Percentiles rank a stretch among this genome's conserved stretches.
These are phyloP conservation scores for Linum tenue DNA, from an alignment of 345 rosid genomes.

Conservation along the genomic window DNA sequence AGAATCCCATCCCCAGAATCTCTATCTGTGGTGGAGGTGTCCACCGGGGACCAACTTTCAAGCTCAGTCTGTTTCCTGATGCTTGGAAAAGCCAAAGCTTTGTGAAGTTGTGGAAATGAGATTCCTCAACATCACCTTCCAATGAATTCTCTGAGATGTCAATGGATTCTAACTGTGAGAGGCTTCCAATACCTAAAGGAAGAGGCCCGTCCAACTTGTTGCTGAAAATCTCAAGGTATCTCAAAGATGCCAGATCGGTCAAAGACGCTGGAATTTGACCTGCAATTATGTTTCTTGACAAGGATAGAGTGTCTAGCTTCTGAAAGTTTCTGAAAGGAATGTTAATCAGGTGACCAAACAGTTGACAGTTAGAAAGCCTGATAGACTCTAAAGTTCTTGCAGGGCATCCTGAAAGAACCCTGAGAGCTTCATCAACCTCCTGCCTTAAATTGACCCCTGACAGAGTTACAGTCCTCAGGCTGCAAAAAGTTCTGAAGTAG, in stretches of 20 bases:
- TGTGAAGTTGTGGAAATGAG: neutral
- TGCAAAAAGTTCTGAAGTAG: neutral
- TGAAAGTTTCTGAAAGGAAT: neutral
- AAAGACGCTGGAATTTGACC: neutral
- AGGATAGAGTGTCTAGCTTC: neutral
- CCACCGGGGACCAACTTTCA: constrained; percentile 2
- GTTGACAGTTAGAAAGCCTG: neutral
- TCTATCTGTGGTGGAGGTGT: neutral
- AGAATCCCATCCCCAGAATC: constrained; percentile 1
- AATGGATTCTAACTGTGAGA: neutral
- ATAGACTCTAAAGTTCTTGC: neutral
- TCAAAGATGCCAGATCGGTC: neutral
- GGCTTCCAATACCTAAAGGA: neutral
- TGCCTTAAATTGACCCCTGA: neutral
- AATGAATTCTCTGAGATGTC: neutral
- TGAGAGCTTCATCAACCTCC: neutral
- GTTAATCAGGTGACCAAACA: neutral
- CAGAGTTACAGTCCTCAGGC: neutral
- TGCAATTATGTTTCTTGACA: neutral
- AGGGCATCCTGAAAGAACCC: neutral
- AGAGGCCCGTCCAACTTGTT: neutral
- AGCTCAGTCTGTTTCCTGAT: neutral
- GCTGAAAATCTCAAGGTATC: neutral
- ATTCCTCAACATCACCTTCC: neutral
- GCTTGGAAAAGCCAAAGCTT: neutral